Conservation (phyloP, 1,139 yeast species). For the Scheffersomyces illinoinensis region DNA sequence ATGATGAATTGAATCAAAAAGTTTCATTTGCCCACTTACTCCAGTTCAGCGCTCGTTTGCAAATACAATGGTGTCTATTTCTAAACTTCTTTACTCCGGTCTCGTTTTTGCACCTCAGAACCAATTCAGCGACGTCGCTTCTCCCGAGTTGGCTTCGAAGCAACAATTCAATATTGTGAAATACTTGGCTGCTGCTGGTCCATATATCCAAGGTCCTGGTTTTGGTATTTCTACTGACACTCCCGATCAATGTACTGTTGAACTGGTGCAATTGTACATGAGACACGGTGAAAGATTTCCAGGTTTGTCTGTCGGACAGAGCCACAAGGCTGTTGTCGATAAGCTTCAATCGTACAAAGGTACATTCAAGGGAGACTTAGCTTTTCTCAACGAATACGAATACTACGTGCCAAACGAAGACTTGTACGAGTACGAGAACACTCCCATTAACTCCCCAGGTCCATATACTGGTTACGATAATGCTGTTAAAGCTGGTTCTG, state of each 20-base stretch:
- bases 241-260: constrained; percentile 54
- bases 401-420: constrained; percentile 20
- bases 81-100: constrained; percentile 7
- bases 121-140: constrained; percentile 18
- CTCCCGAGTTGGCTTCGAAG: constrained; percentile 25
- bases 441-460: constrained; percentile 7
- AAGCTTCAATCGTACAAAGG: constrained; percentile 19
- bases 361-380: constrained; percentile 22
- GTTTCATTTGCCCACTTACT: background rate
- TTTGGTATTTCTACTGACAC: constrained; percentile 42
- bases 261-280: constrained; percentile 58
- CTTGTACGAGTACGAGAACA: constrained; percentile 19
- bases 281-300: constrained; percentile 77
- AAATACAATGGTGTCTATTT: constrained; percentile 8
- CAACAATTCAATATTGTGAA: constrained; percentile 36
- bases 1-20: background rate
- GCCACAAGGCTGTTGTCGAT: constrained; percentile 19
- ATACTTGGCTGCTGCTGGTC: constrained; percentile 46
- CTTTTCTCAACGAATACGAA: constrained; percentile 26
- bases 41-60: background rate
- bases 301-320: constrained; percentile 20
- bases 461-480: constrained; percentile 20
- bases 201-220: constrained; percentile 43
- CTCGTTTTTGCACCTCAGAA: constrained; percentile 5
- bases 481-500: constrained; percentile 31